phyloP scores from a whole-genome alignment of 2,329 filamentous ascomycete genomes.

The Zymoseptoria ardabiliae region DNA sequence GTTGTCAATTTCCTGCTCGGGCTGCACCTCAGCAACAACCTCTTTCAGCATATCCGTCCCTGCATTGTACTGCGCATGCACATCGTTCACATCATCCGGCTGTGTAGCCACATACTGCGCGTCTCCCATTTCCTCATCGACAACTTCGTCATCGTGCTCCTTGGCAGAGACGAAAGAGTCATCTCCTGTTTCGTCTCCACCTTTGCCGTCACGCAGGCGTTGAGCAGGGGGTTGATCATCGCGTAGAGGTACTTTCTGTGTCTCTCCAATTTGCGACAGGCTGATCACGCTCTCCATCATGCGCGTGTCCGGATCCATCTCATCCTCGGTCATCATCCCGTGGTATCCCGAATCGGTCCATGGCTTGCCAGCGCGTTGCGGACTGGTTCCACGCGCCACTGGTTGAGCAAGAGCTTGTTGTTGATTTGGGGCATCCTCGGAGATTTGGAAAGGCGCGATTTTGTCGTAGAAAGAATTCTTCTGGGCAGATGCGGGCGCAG shows the following conservation, averaged over 20 bases:
- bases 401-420: slow-evolving; percentile 7
- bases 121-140: slow-evolving; percentile 12
- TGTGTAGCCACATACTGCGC: slow-evolving; percentile 36
- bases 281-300: slow-evolving; percentile 12
- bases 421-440: slow-evolving; percentile 41
- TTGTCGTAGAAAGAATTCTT: slow-evolving; percentile 45
- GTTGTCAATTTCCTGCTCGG: not conserved
- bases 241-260: slow-evolving; percentile 17
- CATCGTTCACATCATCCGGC: slow-evolving; percentile 19
- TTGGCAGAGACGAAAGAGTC: slow-evolving; percentile 45
- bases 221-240: slow-evolving; percentile 26
- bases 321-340: slow-evolving; percentile 52
- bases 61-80: not conserved
- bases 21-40: not conserved
- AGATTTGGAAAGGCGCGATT: slow-evolving; percentile 53
- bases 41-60: not conserved
- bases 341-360: slow-evolving; percentile 63
- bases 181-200: slow-evolving; percentile 23
- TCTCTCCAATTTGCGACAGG: slow-evolving; percentile 10
- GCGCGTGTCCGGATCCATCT: slow-evolving; percentile 35
- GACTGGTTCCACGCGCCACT: slow-evolving; percentile 27
- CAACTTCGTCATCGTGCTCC: slow-evolving; percentile 31
- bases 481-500: slow-evolving; percentile 48
- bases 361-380: slow-evolving; percentile 27
- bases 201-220: slow-evolving; percentile 18